A percentile compares a stretch with the other conserved stretches of the same genome.
These are phyloP conservation scores for Pseudogymnoascus sp. DNA, from an alignment of 2,329 filamentous ascomycete genomes.

Conservation along the genomic window DNA sequence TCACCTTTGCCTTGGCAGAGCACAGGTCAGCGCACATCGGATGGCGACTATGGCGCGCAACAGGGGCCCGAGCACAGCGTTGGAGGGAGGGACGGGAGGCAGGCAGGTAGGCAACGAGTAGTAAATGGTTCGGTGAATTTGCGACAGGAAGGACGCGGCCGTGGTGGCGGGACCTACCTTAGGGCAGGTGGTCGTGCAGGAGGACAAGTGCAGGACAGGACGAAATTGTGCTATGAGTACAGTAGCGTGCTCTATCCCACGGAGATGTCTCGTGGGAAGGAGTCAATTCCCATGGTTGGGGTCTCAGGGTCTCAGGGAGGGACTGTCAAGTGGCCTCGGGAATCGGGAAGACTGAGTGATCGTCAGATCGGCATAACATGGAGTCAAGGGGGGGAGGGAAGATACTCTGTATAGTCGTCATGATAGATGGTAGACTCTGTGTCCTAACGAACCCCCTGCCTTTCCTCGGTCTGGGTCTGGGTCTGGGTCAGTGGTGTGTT, in stretches of 20 bases:
- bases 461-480: neutral
- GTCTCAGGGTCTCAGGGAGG: neutral
- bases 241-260: neutral
- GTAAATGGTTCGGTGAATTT: conserved; percentile 7
- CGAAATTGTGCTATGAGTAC: neutral
- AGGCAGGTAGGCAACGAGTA: neutral
- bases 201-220: neutral
- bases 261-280: neutral
- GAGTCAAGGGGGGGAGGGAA: neutral
- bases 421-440: neutral
- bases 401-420: neutral
- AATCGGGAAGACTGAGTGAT: neutral
- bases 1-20: neutral
- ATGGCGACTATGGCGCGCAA: neutral
- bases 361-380: neutral
- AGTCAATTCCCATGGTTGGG: neutral
- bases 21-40: neutral
- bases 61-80: neutral
- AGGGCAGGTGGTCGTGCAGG: neutral
- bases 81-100: neutral
- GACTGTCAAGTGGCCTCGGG: neutral
- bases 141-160: neutral
- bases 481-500: neutral
- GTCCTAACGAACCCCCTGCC: neutral
- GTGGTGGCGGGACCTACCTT: neutral